Evolutionary conservation across 1,139 yeast genomes (phyloP), one percentile per base, ranked within the genome.

Genomic region (Fermentozyma sake): DNA sequence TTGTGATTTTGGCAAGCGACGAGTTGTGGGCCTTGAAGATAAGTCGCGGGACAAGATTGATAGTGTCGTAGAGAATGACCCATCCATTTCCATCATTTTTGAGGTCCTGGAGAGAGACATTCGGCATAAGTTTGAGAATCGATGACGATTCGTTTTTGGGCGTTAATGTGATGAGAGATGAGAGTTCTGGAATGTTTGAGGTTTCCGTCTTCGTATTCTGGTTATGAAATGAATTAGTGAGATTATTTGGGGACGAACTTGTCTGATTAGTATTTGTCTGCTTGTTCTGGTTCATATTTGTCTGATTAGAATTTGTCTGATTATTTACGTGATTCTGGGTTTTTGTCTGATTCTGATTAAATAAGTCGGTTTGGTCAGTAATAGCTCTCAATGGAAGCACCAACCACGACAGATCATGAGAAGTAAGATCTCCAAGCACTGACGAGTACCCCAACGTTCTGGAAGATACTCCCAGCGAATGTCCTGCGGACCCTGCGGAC

Each of bases 11-110:
- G 14, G 71, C 73, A 13, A 77, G 39, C 1, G 64, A 61, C 0
- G 79, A 58, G 37, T 72, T 68, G 42, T 78, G 85, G 3, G 82
- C 79, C 41, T 72, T 71, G 37, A 79, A 62, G 9, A 76, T 59
- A 33, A 77, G 64, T n/a, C 72, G 41, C 0, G 85, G 82, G 23
- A 57, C 57, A 11, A 78, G 51, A 20, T 66, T 60, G 13, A 79
- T 53, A 0, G 85, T 73, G 46, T 81, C 89, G 46, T 76, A 81
- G 0, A 80, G 52, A 11, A 75, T 39, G 0, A 73, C 55, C 66
- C 69, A 62, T 3, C 74, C 75, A 15, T 52, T 48, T 7, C 50
- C 42, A 22, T 48, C 51, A 9, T 31, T 33, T 18, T 38, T 37
- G 23, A 59, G 39, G 30, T 60, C 65, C 6, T 49, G 45, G 5